These are phyloP conservation scores for Raddia guianensis DNA, from an alignment of 176 grass and related monocot species.

Conservation along the genomic window DNA sequence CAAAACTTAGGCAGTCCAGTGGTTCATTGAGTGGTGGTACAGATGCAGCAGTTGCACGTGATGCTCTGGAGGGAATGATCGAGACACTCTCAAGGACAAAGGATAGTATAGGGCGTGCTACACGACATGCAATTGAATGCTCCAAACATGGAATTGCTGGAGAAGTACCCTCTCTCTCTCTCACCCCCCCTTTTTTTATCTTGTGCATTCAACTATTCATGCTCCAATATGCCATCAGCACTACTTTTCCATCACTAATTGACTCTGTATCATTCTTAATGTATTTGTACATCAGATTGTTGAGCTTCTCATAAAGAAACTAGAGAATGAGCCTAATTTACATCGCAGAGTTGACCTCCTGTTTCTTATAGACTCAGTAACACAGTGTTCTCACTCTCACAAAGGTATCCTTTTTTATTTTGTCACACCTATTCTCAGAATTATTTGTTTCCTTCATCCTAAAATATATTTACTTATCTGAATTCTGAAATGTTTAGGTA, in stretches of 20 bases:
- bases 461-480: slow-evolving; percentile 42
- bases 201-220: neutral
- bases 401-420: slow-evolving; percentile 56
- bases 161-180: slow-evolving; percentile 57
- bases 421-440: slow-evolving; percentile 19
- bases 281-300: slow-evolving; percentile 70
- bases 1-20: slow-evolving; percentile 42
- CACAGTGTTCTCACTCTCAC: slow-evolving; percentile 88
- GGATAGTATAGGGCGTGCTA: slow-evolving; percentile 97
- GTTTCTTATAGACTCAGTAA: slow-evolving; percentile 96
- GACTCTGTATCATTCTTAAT: slow-evolving; percentile 26
- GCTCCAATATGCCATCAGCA: slow-evolving; percentile 16
- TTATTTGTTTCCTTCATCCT: slow-evolving; percentile 42
- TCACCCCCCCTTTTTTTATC: neutral
- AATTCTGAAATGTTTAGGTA: slow-evolving; percentile 55
- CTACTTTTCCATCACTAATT: slow-evolving; percentile 26
- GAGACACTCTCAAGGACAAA: slow-evolving; percentile 97
- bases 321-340: slow-evolving; percentile 85
- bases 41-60: slow-evolving; percentile 83
- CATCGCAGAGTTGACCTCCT: slow-evolving; percentile 91
- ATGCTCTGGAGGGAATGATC: slow-evolving; percentile 92
- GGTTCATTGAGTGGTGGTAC: slow-evolving; percentile 60
- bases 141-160: slow-evolving; percentile 87
- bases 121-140: slow-evolving; percentile 91
- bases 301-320: slow-evolving; percentile 80